These are phyloP conservation scores for Cystobasidium ongulense DNA, from an alignment of 768 basidiomycete species.

Conservation along the genomic window DNA sequence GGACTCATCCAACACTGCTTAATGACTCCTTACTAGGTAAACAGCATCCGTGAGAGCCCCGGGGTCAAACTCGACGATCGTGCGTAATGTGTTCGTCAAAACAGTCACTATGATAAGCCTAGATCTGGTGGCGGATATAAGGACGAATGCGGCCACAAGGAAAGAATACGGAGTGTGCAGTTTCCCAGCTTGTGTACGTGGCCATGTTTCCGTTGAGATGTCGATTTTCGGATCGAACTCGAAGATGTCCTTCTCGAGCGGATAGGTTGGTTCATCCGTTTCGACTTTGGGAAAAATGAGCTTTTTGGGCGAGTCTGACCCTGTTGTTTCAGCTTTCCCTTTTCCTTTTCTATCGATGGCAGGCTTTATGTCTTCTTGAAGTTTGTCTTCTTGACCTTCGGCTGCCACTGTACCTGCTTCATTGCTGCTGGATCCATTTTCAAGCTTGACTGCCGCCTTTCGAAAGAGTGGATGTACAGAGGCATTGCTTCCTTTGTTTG, in stretches of 20 bases:
- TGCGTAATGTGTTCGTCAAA: slow-evolving; percentile 65
- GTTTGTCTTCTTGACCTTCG: not conserved
- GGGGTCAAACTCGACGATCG: slow-evolving; percentile 60
- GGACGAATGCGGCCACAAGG: slow-evolving; percentile 57
- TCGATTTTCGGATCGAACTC: slow-evolving; percentile 34
- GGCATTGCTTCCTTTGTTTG: not conserved
- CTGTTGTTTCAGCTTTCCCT: slow-evolving; percentile 7
- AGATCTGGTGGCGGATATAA: slow-evolving; percentile 61
- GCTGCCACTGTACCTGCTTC: not conserved
- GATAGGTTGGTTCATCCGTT: slow-evolving; percentile 13
- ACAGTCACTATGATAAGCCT: slow-evolving; percentile 62
- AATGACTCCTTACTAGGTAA: slow-evolving; percentile 37
- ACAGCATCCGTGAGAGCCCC: slow-evolving; percentile 54
- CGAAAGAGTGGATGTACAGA: slow-evolving; percentile 17
- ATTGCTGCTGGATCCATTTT: not conserved
- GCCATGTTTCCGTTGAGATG: slow-evolving; percentile 30
- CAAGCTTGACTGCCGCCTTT: not conserved
- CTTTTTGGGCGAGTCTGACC: not conserved
- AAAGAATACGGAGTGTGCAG: slow-evolving; percentile 57
- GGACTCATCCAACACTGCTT: slow-evolving; percentile 44
- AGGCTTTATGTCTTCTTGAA: slow-evolving; percentile 21
- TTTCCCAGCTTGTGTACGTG: slow-evolving; percentile 19
- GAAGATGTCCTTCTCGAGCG: slow-evolving; percentile 39
- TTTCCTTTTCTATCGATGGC: slow-evolving; percentile 28
- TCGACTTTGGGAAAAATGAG: not conserved